Conservation (phyloP, 1,284 basidiomycete genomes). For the Sanghuangporus baumii region DNA sequence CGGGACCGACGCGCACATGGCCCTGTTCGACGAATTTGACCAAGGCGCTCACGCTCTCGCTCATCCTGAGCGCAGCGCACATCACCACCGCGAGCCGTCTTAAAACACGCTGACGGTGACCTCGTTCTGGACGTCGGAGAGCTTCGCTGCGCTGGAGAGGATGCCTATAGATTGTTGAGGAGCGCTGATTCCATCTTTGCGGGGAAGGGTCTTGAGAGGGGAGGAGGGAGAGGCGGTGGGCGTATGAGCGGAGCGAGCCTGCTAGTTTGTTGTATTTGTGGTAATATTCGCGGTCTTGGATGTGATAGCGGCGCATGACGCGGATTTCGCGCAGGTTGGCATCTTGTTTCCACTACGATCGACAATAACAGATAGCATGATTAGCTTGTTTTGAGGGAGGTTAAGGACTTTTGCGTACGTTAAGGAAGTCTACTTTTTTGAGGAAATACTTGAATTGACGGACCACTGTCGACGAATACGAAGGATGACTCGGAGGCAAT, state of each 20-base stretch:
- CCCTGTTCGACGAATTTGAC: slow-evolving; percentile 98
- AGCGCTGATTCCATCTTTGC: slow-evolving; percentile 81
- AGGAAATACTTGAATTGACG: slow-evolving; percentile 89
- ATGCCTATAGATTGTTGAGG: slow-evolving; percentile 95
- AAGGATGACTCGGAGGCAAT: too few relatives aligned
- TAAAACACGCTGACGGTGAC: slow-evolving; percentile 92
- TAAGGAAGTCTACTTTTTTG: slow-evolving; percentile 93
- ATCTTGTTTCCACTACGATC: slow-evolving; percentile 86
- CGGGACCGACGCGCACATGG: slow-evolving; percentile 94
- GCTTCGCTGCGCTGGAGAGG: slow-evolving; percentile 74
- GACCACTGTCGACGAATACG: slow-evolving; percentile 47
- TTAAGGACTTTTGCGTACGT: slow-evolving; percentile 42
- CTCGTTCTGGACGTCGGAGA: slow-evolving; percentile 91
- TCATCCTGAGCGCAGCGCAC: slow-evolving; percentile 85
- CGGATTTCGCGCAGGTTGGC: slow-evolving; percentile 87
- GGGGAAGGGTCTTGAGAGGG: slow-evolving; percentile 87
- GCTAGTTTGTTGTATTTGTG: slow-evolving; percentile 98
- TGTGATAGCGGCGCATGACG: slow-evolving; percentile 94
- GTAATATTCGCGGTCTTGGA: slow-evolving; percentile 94
- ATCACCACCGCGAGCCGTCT: slow-evolving; percentile 90
- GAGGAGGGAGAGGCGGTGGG: slow-evolving; percentile 84
- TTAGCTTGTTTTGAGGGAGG: too few relatives aligned
- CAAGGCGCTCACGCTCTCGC: slow-evolving; percentile 92
- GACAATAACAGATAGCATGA: too few relatives aligned
- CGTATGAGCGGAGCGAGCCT: slow-evolving; percentile 80